A percentile compares a stretch with the other conserved stretches of the same genome.
These are phyloP conservation scores for Falciphora oryzae DNA, from an alignment of 2,329 filamentous ascomycete genomes.

Conservation along the genomic window DNA sequence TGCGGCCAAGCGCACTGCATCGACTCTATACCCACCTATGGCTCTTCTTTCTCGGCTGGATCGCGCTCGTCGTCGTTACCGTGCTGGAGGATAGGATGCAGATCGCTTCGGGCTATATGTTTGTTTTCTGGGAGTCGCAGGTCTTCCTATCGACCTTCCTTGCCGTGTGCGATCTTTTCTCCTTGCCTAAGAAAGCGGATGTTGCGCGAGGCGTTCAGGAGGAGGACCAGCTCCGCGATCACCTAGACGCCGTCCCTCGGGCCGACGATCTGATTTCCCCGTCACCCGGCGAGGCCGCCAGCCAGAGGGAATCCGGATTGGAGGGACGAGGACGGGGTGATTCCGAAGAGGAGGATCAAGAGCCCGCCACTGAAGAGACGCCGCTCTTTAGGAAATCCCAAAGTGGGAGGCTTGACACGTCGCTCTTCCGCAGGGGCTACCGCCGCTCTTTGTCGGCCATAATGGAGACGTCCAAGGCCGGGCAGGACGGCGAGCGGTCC, in stretches of 20 bases:
- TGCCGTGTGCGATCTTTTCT: slow-evolving; percentile 74
- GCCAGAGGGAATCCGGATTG: slow-evolving; percentile 15
- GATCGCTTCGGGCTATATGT: slow-evolving; percentile 71
- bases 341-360: slow-evolving; percentile 30
- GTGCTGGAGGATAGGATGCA: slow-evolving; percentile 71
- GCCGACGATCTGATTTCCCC: slow-evolving; percentile 33
- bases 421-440: slow-evolving; percentile 46
- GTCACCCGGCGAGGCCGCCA: slow-evolving; percentile 29
- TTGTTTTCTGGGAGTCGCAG: slow-evolving; percentile 73
- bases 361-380: slow-evolving; percentile 45
- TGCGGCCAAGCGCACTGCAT: slow-evolving; percentile 80
- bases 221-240: slow-evolving; percentile 38
- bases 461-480: slow-evolving; percentile 16
- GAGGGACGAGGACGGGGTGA: slow-evolving; percentile 20
- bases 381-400: slow-evolving; percentile 35
- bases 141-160: slow-evolving; percentile 70
- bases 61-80: slow-evolving; percentile 63
- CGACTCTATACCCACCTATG: slow-evolving; percentile 76
- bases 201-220: slow-evolving; percentile 57
- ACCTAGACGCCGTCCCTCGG: slow-evolving; percentile 24
- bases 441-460: slow-evolving; percentile 39
- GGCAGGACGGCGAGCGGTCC: slow-evolving; percentile 20
- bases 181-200: slow-evolving; percentile 63
- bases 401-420: slow-evolving; percentile 34
- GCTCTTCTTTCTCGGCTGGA: slow-evolving; percentile 74